phyloP scores from a whole-genome alignment of 148 eudicot species.

The Polygonum aviculare region DNA sequence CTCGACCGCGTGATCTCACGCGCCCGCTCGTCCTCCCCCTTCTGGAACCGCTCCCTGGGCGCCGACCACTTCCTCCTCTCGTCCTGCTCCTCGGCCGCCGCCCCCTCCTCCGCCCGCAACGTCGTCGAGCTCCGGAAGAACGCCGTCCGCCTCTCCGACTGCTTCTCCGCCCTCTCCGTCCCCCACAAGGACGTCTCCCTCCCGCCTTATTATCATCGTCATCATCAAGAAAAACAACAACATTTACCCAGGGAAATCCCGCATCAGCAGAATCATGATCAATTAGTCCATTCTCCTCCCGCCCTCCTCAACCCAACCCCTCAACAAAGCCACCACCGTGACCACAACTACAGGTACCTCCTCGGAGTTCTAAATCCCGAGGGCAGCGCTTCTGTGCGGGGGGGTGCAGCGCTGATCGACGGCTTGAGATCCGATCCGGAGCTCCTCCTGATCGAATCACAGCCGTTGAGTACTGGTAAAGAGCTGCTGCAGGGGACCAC shows the following conservation, averaged over 20 bases:
- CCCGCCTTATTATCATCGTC: slow-evolving; percentile 28
- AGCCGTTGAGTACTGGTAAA: slow-evolving; percentile 19
- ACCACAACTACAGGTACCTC: not conserved
- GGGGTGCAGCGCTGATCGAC: slow-evolving; percentile 17
- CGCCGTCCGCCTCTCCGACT: slow-evolving; percentile 48
- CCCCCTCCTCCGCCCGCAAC: slow-evolving; percentile 40
- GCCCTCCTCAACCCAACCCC: too few relatives aligned
- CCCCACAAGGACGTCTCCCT: slow-evolving; percentile 84
- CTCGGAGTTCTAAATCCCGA: not conserved
- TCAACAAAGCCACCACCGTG: too few relatives aligned
- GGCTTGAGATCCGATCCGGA: slow-evolving; percentile 27
- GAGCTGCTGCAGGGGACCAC: slow-evolving; percentile 15
- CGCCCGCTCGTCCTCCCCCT: slow-evolving; percentile 39
- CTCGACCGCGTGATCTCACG: slow-evolving; percentile 32
- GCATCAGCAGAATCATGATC: too few relatives aligned
- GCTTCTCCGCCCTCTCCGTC: slow-evolving; percentile 42
- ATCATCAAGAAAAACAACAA: too few relatives aligned
- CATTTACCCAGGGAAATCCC: too few relatives aligned
- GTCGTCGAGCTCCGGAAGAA: slow-evolving; percentile 70
- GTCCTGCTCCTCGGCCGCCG: slow-evolving; percentile 37
- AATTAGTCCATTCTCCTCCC: not conserved
- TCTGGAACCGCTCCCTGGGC: slow-evolving; percentile 73
- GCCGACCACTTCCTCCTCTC: slow-evolving; percentile 85
- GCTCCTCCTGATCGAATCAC: slow-evolving; percentile 31
- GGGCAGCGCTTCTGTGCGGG: slow-evolving; percentile 11